Evolutionary conservation across 2,329 filamentous ascomycete species (phyloP).

Genomic region (Nigrospora osmanthi): DNA sequence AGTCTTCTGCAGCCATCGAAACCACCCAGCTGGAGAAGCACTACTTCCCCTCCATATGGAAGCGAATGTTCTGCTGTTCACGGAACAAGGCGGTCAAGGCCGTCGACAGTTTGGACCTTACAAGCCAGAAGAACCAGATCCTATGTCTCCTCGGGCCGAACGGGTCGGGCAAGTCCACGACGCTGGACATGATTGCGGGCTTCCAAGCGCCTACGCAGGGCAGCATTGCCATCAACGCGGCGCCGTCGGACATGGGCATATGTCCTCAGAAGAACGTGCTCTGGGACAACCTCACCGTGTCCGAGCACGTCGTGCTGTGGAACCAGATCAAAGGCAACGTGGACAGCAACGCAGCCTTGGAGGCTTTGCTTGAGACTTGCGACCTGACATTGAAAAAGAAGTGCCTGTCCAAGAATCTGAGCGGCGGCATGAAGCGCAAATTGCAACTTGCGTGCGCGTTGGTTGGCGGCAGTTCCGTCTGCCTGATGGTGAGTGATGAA

Average conservation of each 20-base stretch:
- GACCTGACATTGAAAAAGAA: slow-evolving; percentile 58
- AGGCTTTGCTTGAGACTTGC: slow-evolving; percentile 50
- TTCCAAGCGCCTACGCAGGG: slow-evolving; percentile 53
- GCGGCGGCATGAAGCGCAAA: slow-evolving; percentile 70
- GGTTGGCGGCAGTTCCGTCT: slow-evolving; percentile 63
- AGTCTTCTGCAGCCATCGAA: slow-evolving; percentile 13
- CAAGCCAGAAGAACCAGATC: slow-evolving; percentile 52
- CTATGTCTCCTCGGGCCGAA: slow-evolving; percentile 63
- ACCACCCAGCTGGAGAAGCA: slow-evolving; percentile 21
- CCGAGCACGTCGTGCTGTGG: slow-evolving; percentile 64
- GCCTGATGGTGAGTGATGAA: slow-evolving; percentile 41
- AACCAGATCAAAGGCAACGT: slow-evolving; percentile 55
- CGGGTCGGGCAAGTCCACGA: slow-evolving; percentile 64
- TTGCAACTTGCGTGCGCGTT: slow-evolving; percentile 74
- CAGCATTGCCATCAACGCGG: slow-evolving; percentile 47
- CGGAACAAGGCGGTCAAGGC: slow-evolving; percentile 30
- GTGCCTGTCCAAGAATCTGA: slow-evolving; percentile 55
- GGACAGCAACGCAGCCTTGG: slow-evolving; percentile 35
- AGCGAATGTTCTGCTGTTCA: slow-evolving; percentile 19
- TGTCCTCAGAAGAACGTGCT: slow-evolving; percentile 72
- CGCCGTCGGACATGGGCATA: slow-evolving; percentile 43
- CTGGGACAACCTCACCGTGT: slow-evolving; percentile 65
- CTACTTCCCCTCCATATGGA: slow-evolving; percentile 20
- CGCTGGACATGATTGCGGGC: slow-evolving; percentile 59
- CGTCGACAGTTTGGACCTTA: slow-evolving; percentile 52